Conservation (phyloP, 129 eudicot species). For the Centaurea solstitialis region DNA sequence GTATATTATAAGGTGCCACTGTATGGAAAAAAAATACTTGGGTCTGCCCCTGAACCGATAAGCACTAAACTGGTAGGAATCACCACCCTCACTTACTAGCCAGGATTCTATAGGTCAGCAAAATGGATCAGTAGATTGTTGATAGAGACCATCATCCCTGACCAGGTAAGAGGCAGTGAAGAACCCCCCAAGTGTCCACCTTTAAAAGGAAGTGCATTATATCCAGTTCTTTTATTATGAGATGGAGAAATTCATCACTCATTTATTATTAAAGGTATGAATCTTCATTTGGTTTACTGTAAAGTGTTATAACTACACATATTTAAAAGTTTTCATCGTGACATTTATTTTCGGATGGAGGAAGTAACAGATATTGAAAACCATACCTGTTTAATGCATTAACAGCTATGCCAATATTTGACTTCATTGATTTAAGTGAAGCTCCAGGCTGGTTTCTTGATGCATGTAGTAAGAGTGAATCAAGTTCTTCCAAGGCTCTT, state of each 20-base stretch:
- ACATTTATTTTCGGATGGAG: not conserved
- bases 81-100: not conserved
- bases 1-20: too few species aligned
- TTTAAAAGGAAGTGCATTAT: not conserved
- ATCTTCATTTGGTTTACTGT: not conserved
- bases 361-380: not conserved
- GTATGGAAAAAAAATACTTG: too few species aligned
- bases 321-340: not conserved
- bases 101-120: not conserved
- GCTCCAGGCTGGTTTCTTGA: slow-evolving; percentile 68
- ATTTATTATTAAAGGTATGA: not conserved
- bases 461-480: slow-evolving; percentile 77
- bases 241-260: not conserved
- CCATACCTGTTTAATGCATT: slow-evolving; percentile 74
- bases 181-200: not conserved
- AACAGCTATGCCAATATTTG: slow-evolving; percentile 57
- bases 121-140: not conserved
- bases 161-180: not conserved
- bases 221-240: not conserved
- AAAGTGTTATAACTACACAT: not conserved
- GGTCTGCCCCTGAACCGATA: not conserved
- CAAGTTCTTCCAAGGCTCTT: slow-evolving; percentile 91
- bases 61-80: not conserved
- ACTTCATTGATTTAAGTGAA: slow-evolving; percentile 66
- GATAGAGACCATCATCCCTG: not conserved